Percentiles rank a stretch among this genome's conserved stretches.
Conservation (phyloP, 2,329 filamentous ascomycete genomes). For the Aspergillus persii region DNA sequence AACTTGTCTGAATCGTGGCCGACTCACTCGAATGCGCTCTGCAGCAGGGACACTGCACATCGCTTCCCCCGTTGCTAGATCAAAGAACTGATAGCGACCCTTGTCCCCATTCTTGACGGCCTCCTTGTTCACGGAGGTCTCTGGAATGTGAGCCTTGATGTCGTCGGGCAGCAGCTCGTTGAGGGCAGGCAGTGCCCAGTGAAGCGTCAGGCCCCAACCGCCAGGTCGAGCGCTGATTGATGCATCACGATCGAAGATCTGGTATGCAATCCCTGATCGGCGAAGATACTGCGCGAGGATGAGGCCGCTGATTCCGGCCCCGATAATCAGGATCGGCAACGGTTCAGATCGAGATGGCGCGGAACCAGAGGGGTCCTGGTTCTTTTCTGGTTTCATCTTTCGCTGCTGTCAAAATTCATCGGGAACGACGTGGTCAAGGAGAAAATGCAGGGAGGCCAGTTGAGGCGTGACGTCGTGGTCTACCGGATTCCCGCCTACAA, state of each 20-base stretch:
- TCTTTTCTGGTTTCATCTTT: neutral
- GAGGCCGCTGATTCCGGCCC: constrained; percentile 45
- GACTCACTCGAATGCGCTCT: constrained; percentile 49
- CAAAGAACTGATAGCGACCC: constrained; percentile 55
- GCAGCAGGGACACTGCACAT: constrained; percentile 47
- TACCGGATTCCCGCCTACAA: no score
- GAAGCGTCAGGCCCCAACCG: constrained; percentile 64
- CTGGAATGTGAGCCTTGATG: constrained; percentile 46
- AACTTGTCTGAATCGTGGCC: constrained; percentile 48
- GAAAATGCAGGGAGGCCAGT: no score
- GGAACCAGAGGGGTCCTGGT: neutral
- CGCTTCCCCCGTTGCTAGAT: constrained; percentile 52
- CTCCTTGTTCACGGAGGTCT: constrained; percentile 54
- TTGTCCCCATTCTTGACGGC: constrained; percentile 49
- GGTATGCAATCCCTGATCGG: constrained; percentile 32
- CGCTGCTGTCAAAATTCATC: neutral
- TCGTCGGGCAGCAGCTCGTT: constrained; percentile 51
- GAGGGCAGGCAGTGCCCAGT: constrained; percentile 59
- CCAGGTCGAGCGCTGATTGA: constrained; percentile 49
- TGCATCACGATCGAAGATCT: constrained; percentile 42
- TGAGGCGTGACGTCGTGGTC: no score
- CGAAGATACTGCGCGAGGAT: constrained; percentile 42
- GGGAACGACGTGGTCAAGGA: neutral
- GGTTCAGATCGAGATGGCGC: constrained; percentile 1
- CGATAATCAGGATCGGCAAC: constrained; percentile 42